Base-by-base conservation (phyloP, 2,329 filamentous ascomycete genomes). In the Neonectria magnoliae region DNA sequence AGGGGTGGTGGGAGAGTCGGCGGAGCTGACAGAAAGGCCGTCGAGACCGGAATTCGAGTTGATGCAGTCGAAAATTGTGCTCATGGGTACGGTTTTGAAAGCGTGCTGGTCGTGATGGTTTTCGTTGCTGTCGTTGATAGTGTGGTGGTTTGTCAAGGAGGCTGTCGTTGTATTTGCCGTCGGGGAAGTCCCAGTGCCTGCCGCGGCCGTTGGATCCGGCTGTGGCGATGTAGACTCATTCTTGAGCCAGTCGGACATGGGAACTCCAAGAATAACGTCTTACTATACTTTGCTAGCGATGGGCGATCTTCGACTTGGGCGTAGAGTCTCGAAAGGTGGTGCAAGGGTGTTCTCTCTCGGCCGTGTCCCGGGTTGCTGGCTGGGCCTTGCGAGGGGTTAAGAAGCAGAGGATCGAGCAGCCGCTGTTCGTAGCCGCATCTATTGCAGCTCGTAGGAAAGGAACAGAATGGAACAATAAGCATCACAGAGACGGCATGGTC, bases 181-280 rank as follows among this genome's bases (percentile, higher is more conserved):
- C 51, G 62, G 56, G 47, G 68, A 44, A 25, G 38, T 51, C 50
- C 50, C 36, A 44, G 54, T 47, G 18, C 59, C 50, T 54, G 58
- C 33, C 45, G 57, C 54, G 50, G 57, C 50, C 65, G 63, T 66
- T 51, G 47, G 69, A 62, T 61, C 58, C 27, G 63, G 52, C 54
- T 60, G 65, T 60, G 71, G 62, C 65, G 71, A 73, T 56, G 54
- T 48, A 45, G 65, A 58, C 53, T 73, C 67, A 61, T 73, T 60
- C 45, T 70, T 70, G 44, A 73, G 31, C 71, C 69, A 69, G 44
- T 65, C 57, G 51, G 68, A 68, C 70, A 73, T 71, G 59, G 62
- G 58, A 56, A 60, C 33, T 52, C 45, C 13, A 48, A 10, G 1
- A 14, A 14, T 16, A 20, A 29, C 36, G 14, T 5, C 45, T 56